phyloP scores from a whole-genome alignment of 2,329 filamentous ascomycete species.

The Aureobasidium sp. region DNA sequence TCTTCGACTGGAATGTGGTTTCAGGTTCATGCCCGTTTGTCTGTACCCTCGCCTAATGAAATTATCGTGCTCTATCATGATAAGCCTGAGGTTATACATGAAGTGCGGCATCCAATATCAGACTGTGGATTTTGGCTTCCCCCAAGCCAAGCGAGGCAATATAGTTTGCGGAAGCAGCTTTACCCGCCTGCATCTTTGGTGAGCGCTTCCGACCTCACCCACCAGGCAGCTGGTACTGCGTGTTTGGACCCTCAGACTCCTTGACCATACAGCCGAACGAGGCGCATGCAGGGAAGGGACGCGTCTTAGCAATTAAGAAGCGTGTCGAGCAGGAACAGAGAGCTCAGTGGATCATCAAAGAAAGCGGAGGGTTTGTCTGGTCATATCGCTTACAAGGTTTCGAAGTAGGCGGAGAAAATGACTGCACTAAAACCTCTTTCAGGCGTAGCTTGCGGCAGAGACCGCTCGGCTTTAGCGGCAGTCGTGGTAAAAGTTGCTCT shows the following conservation, averaged over 20 bases:
- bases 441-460: background rate
- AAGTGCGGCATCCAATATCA: background rate
- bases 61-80: background rate
- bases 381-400: slow-evolving; percentile 12
- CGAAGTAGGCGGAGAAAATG: background rate
- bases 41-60: background rate
- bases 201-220: background rate
- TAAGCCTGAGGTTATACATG: background rate
- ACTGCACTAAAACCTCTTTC: slow-evolving; percentile 2
- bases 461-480: background rate
- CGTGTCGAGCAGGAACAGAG: background rate
- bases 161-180: background rate
- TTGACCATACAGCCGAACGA: background rate
- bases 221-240: background rate
- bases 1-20: slow-evolving; percentile 6
- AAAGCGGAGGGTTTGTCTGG: background rate
- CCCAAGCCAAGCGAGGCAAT: slow-evolving; percentile 2
- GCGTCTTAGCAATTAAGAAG: background rate
- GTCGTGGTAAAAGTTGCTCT: slow-evolving; percentile 4
- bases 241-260: background rate
- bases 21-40: slow-evolving; percentile 6
- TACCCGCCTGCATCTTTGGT: background rate
- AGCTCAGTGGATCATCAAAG: background rate
- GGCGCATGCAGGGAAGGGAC: slow-evolving; percentile 8
- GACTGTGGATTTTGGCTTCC: background rate